Conservation (phyloP, 1,139 yeast species). For the Scheffersomyces titani region DNA sequence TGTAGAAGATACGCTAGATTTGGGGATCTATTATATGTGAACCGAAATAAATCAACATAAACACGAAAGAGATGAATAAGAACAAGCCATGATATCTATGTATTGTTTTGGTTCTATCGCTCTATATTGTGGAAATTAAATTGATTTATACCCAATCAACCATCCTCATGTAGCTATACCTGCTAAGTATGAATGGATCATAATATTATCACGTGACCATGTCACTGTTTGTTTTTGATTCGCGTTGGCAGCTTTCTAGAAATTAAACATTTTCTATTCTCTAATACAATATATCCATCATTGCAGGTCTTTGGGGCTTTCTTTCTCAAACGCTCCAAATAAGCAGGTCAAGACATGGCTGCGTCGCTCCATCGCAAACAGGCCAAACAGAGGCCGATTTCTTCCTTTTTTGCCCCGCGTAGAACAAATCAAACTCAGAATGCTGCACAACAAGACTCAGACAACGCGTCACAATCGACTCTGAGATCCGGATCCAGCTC, state of each 20-base stretch:
- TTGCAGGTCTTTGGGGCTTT: neutral
- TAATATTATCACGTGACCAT: neutral
- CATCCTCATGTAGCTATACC: neutral
- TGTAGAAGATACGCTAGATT: no score
- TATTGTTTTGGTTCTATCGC: no score
- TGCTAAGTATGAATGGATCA: no score
- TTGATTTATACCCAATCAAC: neutral
- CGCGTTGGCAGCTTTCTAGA: neutral
- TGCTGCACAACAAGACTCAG: neutral
- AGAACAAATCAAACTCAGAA: neutral
- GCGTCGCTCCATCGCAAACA: neutral
- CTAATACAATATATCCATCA: neutral
- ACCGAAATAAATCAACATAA: no score
- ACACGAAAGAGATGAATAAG: no score
- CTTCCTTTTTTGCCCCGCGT: conserved; percentile 1
- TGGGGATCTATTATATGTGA: no score
- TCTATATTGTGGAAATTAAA: no score
- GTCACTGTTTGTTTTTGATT: neutral
- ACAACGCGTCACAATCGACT: neutral
- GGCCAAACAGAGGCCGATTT: conserved; percentile 1
- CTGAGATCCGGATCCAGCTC: neutral
- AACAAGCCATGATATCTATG: no score
- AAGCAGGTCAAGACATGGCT: neutral
- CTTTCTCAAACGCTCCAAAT: neutral
- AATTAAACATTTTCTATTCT: no score